Base-by-base conservation (phyloP, 2,329 filamentous ascomycete genomes). In the Stromatinia cepivora region DNA sequence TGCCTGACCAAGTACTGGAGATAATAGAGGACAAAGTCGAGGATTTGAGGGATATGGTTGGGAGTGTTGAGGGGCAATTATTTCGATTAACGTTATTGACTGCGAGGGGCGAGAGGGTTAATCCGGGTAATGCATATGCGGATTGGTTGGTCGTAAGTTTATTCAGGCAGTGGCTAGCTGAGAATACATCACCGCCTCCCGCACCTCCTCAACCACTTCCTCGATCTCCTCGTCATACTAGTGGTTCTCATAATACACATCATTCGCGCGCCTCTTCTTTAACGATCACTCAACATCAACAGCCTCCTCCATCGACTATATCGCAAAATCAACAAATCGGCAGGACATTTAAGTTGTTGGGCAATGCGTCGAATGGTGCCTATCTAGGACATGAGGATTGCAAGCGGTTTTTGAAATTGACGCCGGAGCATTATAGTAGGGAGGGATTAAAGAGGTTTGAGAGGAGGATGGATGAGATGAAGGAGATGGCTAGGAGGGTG, bases 1-100 rank as follows among this genome's bases (percentile, higher is more conserved):
- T 97, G 53, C 92, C 94, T 0, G 87, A 90, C 36, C 79, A 86
- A 0, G 92, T 97, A 0, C 83, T 97, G 13, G 93, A 97, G 74
- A 85, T 97, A 48, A 96, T 97, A 71, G 92, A 97, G 79, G 93
- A 97, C 80, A 97, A 97, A 80, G 93, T 95, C 7, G 93, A 97
- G 74, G 94, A 97, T 79, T 84, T 97, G 25, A 91, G 93, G 72
- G 93, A 97, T 76, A 85, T 89, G 10, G 92, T 97, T 72, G 86
- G 88, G 48, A 89, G 91, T 39, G 86, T 95, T 31, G 94, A 97
- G 77, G 88, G 89, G 28, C 90, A 90, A 67, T 86, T 98, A 17
- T 96, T 96, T 81, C 87, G 93, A 15, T 82, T 97, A 9, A 92
- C 86, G 0, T 84, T 97, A 11, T 70, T 88, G 5, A 97, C 88